A percentile compares a stretch with the other conserved stretches of the same genome.
phyloP scores from a whole-genome alignment of 2,329 filamentous ascomycete genomes.

The Aspergillus quadrilineatus region DNA sequence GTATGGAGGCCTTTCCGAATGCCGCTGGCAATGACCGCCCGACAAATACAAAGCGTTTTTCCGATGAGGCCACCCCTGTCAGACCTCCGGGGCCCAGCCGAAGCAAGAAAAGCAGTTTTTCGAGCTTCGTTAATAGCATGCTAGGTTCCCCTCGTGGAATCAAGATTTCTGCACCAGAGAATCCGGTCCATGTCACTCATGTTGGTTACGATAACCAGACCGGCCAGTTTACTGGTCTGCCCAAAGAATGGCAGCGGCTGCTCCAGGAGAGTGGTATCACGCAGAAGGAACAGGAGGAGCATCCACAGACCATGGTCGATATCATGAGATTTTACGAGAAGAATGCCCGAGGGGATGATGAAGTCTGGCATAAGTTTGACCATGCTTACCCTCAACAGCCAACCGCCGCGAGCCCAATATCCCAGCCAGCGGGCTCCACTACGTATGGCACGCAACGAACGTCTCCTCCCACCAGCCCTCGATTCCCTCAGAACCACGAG shows the following conservation, averaged over 20 bases:
- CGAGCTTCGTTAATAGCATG: conserved; percentile 79
- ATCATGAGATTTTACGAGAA: conserved; percentile 98
- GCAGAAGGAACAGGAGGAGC: conserved; percentile 91
- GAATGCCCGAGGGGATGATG: conserved; percentile 80
- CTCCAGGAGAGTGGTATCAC: conserved; percentile 95
- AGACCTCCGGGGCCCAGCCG: conserved; percentile 61
- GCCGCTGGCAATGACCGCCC: conserved; percentile 49
- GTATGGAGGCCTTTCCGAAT: conserved; percentile 52
- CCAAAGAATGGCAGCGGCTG: conserved; percentile 96
- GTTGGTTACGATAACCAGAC: conserved; percentile 96
- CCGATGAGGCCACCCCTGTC: conserved; percentile 69
- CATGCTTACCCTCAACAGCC: conserved; percentile 66
- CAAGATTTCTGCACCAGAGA: conserved; percentile 95
- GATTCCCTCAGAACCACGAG: conserved; percentile 85
- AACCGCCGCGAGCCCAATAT: conserved; percentile 40
- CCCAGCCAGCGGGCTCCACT: conserved; percentile 41
- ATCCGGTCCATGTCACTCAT: conserved; percentile 96
- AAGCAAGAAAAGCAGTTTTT: conserved; percentile 81
- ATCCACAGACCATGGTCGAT: conserved; percentile 92
- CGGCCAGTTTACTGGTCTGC: conserved; percentile 92
- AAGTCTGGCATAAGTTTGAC: conserved; percentile 94
- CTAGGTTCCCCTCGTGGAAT: conserved; percentile 85
- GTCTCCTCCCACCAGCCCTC: conserved; percentile 78
- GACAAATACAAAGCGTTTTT: conserved; percentile 68
- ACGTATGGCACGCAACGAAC: conserved; percentile 58